A percentile compares a stretch with the other conserved stretches of the same genome.
These are phyloP conservation scores for Amanita exitialis DNA, from an alignment of 768 basidiomycete species.

Conservation along the genomic window DNA sequence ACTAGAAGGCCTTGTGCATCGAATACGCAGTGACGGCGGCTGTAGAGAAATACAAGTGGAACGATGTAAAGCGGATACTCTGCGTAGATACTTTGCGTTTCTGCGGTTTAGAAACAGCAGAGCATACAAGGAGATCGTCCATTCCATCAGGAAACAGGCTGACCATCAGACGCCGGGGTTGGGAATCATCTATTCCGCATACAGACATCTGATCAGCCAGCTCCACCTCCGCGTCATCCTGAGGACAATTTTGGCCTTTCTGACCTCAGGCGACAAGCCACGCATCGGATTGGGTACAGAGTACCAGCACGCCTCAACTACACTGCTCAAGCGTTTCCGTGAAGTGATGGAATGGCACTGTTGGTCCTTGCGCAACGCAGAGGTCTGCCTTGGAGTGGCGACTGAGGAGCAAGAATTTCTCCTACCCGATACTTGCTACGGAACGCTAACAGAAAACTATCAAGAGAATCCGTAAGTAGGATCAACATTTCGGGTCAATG, in stretches of 20 bases:
- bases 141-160: constrained; percentile 14
- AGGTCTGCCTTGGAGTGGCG: constrained; percentile 45
- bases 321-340: constrained; percentile 17
- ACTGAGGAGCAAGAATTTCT: constrained; percentile 48
- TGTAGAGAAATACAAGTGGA: constrained; percentile 19
- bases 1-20: not conserved
- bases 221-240: constrained; percentile 22
- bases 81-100: constrained; percentile 44
- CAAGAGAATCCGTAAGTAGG: constrained; percentile 29
- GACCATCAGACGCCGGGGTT: constrained; percentile 11
- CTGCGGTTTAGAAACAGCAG: constrained; percentile 48
- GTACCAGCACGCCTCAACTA: not conserved
- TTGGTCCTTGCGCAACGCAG: constrained; percentile 37
- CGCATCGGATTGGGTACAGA: not conserved
- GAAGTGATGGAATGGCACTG: constrained; percentile 32
- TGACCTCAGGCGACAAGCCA: constrained; percentile 10
- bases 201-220: constrained; percentile 20
- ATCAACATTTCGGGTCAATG: not conserved
- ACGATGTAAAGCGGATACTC: constrained; percentile 20
- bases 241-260: constrained; percentile 21
- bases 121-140: constrained; percentile 31
- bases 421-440: constrained; percentile 42
- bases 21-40: constrained; percentile 4
- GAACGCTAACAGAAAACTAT: constrained; percentile 41
- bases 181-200: constrained; percentile 18